Conservation (phyloP, 352 stramenopile species). For the Phytophthora pluvialis region DNA sequence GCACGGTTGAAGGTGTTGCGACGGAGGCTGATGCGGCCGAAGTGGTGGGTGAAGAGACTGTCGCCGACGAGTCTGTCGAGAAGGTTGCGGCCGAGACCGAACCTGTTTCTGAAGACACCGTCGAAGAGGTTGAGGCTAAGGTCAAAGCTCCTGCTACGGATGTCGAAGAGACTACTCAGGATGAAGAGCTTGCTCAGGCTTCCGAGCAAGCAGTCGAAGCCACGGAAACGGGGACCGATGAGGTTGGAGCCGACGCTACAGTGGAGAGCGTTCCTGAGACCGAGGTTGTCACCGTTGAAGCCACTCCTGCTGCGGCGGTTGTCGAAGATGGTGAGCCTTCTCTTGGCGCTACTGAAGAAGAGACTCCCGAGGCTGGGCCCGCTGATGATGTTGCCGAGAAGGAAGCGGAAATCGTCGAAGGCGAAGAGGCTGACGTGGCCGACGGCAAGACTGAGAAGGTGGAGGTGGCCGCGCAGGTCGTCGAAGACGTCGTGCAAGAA, state of each 20-base stretch:
- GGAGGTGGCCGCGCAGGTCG: not conserved
- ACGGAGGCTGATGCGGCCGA: not conserved
- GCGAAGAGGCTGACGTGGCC: not conserved
- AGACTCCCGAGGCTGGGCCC: not conserved
- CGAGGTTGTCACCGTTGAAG: not conserved
- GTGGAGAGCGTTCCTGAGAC: too few relatives aligned
- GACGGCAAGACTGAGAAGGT: slow-evolving; percentile 3
- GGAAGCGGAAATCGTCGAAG: not conserved
- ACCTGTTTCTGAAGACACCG: not conserved
- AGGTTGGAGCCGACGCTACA: not conserved
- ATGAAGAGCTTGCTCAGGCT: not conserved
- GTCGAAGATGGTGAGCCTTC: not conserved
- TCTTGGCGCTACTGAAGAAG: not conserved
- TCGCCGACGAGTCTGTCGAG: slow-evolving; percentile 1
- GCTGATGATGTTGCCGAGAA: slow-evolving; percentile 1
- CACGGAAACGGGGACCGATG: not conserved
- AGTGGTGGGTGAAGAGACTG: not conserved
- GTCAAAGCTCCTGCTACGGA: not conserved
- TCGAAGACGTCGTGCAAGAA: slow-evolving; percentile 1
- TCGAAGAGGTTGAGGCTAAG: not conserved
- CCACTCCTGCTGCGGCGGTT: not conserved
- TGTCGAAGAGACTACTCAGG: not conserved
- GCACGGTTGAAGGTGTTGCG: not conserved
- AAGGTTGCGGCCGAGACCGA: slow-evolving; percentile 2
- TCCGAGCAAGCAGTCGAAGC: not conserved